A percentile compares a stretch with the other conserved stretches of the same genome.
Conservation (phyloP, 2,329 filamentous ascomycete genomes). For the Fusarium multiceps region DNA sequence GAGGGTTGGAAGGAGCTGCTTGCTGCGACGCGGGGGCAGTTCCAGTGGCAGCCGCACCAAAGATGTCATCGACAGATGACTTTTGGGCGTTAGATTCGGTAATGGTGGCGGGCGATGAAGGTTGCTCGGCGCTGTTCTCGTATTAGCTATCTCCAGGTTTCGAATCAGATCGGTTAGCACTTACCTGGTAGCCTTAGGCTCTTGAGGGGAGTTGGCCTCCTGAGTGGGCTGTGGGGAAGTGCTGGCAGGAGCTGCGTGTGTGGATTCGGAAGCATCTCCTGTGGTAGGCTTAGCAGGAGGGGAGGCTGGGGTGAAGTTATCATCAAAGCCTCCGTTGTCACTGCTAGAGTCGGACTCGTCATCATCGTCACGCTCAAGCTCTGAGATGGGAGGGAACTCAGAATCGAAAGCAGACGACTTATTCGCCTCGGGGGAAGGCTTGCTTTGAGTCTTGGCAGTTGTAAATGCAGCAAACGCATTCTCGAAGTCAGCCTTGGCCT, state of each 20-base stretch:
- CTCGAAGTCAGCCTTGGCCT: slow-evolving; percentile 85
- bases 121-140: slow-evolving; percentile 43
- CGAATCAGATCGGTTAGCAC: background rate
- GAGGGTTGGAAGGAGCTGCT: slow-evolving; percentile 50
- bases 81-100: slow-evolving; percentile 45
- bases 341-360: slow-evolving; percentile 81
- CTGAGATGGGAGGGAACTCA: slow-evolving; percentile 95
- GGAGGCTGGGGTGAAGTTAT: slow-evolving; percentile 83
- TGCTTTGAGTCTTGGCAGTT: slow-evolving; percentile 62
- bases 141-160: slow-evolving; percentile 14
- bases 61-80: slow-evolving; percentile 57
- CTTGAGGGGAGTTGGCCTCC: slow-evolving; percentile 35
- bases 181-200: slow-evolving; percentile 45
- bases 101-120: slow-evolving; percentile 49
- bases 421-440: slow-evolving; percentile 54
- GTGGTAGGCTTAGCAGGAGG: slow-evolving; percentile 52
- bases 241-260: slow-evolving; percentile 14
- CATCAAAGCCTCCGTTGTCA: slow-evolving; percentile 87
- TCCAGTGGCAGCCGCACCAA: slow-evolving; percentile 50
- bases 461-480: slow-evolving; percentile 84
- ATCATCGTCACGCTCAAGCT: slow-evolving; percentile 77
- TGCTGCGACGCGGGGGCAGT: slow-evolving; percentile 45
- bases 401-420: slow-evolving; percentile 69
- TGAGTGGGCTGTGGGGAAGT: slow-evolving; percentile 42
- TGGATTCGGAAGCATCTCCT: slow-evolving; percentile 25